These are phyloP conservation scores for Alternaria alternata DNA, from an alignment of 2,329 filamentous ascomycete species.

Conservation along the genomic window DNA sequence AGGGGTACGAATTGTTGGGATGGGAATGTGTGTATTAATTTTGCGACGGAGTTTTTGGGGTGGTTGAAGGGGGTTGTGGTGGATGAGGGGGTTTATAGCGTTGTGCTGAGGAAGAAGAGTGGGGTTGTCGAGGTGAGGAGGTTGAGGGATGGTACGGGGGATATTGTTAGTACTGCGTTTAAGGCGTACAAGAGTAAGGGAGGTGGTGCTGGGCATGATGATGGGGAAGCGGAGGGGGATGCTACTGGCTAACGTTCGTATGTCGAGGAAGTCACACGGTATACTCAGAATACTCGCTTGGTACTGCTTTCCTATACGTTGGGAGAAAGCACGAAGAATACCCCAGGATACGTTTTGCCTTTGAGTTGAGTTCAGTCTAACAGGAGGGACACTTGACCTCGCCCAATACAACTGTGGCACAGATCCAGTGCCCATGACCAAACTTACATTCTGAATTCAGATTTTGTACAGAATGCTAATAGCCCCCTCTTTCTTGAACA, in stretches of 20 bases:
- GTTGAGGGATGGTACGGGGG: conserved; percentile 77
- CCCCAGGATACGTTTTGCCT: background rate
- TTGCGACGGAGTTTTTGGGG: conserved; percentile 77
- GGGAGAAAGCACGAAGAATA: background rate
- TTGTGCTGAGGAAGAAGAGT: conserved; percentile 70
- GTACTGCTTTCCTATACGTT: background rate
- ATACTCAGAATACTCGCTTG: background rate
- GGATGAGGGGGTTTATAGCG: conserved; percentile 80
- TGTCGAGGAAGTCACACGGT: background rate
- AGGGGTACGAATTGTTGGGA: conserved; percentile 79
- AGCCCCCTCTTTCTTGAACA: no score
- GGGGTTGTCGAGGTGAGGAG: conserved; percentile 76
- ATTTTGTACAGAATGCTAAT: background rate
- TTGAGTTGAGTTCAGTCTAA: background rate
- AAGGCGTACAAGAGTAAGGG: conserved; percentile 67
- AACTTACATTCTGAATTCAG: no score
- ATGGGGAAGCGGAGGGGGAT: background rate
- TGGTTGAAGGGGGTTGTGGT: conserved; percentile 72
- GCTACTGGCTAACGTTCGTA: background rate
- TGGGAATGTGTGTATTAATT: conserved; percentile 92
- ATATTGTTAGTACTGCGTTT: conserved; percentile 80
- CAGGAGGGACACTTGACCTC: background rate
- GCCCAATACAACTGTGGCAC: background rate
- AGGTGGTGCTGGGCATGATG: background rate
- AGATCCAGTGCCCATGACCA: no score